phyloP scores from a whole-genome alignment of 1,139 yeast species.

The Blastobotrys aristatus region DNA sequence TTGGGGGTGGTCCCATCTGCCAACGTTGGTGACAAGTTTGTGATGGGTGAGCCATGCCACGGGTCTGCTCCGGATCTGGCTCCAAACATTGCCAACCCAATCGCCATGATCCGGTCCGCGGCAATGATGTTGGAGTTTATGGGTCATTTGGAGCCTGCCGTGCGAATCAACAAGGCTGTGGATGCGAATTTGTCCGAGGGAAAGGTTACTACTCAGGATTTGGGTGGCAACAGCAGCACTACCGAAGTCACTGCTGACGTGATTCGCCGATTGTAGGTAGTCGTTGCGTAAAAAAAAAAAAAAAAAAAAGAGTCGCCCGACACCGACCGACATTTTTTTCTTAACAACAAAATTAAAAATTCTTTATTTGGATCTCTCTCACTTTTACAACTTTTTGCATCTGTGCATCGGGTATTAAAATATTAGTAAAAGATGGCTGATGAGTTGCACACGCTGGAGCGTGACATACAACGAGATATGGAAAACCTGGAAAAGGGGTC shows the following conservation, averaged over 20 bases:
- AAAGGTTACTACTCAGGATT: constrained; percentile 82
- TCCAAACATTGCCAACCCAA: constrained; percentile 88
- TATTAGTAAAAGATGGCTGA: too few species aligned
- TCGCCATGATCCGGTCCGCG: constrained; percentile 95
- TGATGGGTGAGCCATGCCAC: constrained; percentile 98
- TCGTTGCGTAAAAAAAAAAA: background rate
- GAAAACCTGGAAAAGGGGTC: background rate
- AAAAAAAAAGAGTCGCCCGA: background rate
- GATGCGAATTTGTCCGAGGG: constrained; percentile 87
- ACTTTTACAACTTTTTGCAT: too few species aligned
- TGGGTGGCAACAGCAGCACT: constrained; percentile 86
- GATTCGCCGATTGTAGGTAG: constrained; percentile 45
- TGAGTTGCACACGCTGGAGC: too few species aligned
- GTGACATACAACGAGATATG: background rate
- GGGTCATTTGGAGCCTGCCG: constrained; percentile 88
- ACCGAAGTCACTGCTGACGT: constrained; percentile 83
- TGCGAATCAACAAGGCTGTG: constrained; percentile 87
- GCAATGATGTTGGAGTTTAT: constrained; percentile 96
- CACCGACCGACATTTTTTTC: background rate
- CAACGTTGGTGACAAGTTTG: constrained; percentile 92
- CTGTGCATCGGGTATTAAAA: too few species aligned
- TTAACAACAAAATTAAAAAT: too few species aligned
- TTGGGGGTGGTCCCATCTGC: constrained; percentile 98
- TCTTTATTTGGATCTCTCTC: too few species aligned
- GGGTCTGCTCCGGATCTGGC: constrained; percentile 99